Evolutionary conservation across 495 filamentous ascomycete genomes (phyloP), one percentile per base, ranked within the genome.

Genomic region (Xylaria venustula): DNA sequence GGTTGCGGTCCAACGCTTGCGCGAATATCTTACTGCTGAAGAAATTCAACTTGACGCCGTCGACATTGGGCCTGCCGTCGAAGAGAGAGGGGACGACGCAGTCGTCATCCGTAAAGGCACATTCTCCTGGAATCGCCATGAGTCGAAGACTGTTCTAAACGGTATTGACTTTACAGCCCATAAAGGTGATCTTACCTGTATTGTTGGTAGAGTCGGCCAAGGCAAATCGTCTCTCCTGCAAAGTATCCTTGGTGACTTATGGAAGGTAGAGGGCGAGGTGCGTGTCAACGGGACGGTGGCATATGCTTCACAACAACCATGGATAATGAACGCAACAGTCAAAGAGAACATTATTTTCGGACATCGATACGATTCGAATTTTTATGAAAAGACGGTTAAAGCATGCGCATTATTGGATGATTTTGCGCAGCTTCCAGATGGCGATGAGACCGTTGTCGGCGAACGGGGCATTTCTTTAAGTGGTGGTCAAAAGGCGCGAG

Each of bases 291-390:
- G 95, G 17, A 82, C 80, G 14, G 83, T 88, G 20, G 95, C 95
- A 6, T 99, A 97, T 69, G 95, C 95, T 63, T 89, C 91, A 20
- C 95, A 99, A 73, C 84, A 89, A 65, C 73, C 92, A 23, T 99
- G 95, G 93, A 88, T 99, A 37, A 98, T 97, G 93, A 99, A 98
- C 67, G 93, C 95, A 7, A 94, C 88, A 47, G 92, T 98, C 26
- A 88, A 88, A 54, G 95, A 99, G 64, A 99, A 99, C 67, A 97
- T 99, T 67, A 81, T 97, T 7, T 99, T 99, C 69, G 95, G 95
- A 5, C 91, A 98, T 76, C 87, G 91, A 41, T 98, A 90, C 81
- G 93, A 99, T 76, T 90, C 94, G 3, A 78, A 84, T 48, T 99
- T 99, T 77, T 99, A 99, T 73, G 91, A 97, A 46, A 86, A 87